Evolutionary conservation across 2,329 filamentous ascomycete genomes (phyloP).

Genomic region (Sclerotinia trifoliorum): DNA sequence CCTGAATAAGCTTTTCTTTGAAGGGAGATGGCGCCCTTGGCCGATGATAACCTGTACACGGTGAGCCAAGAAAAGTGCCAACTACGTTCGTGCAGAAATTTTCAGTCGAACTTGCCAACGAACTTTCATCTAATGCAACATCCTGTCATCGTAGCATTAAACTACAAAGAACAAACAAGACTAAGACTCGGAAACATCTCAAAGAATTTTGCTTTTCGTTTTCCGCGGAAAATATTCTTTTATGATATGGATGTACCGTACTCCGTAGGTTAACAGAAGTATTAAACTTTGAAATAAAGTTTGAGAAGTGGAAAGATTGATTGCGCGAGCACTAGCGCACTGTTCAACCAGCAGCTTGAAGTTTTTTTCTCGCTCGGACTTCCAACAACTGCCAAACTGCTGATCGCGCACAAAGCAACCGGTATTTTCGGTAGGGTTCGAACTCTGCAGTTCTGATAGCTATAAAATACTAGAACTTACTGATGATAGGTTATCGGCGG

Average conservation of each 20-base stretch:
- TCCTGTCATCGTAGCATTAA: not conserved
- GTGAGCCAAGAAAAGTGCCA: not conserved
- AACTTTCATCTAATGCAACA: not conserved
- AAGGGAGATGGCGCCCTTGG: not conserved
- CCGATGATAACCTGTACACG: not conserved
- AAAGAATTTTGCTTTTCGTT: not conserved
- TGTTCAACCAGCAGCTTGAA: not conserved
- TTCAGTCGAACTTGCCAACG: not conserved
- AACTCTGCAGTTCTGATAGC: not conserved
- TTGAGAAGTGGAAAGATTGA: constrained; percentile 1
- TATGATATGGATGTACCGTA: not conserved
- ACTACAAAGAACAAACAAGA: not conserved
- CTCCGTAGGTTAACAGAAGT: not conserved
- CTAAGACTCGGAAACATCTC: not conserved
- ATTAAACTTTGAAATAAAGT: constrained; percentile 1
- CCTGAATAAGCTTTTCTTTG: not conserved
- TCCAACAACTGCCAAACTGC: not conserved
- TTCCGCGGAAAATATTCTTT: not conserved
- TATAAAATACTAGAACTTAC: not conserved
- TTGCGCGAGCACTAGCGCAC: constrained; percentile 2
- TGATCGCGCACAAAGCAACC: not conserved
- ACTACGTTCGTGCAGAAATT: constrained; percentile 14
- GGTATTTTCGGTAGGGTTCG: not conserved
- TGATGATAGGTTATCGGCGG: not conserved
- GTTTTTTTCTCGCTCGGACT: not conserved